Evolutionary conservation across 768 basidiomycete species (phyloP).

Genomic region (Candolleomyces aberdarensis): DNA sequence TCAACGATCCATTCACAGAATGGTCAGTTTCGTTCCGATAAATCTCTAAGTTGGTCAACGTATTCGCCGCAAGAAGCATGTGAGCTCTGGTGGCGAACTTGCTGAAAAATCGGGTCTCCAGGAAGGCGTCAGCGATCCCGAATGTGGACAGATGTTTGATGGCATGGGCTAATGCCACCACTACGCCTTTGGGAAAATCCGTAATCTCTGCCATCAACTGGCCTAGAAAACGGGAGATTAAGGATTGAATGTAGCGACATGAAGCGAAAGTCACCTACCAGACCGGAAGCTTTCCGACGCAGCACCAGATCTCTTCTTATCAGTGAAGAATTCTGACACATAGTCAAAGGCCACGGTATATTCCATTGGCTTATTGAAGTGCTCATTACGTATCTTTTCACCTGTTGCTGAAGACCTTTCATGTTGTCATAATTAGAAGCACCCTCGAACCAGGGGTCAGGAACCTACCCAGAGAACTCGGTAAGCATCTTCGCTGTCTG

Average conservation of each 20-base stretch:
- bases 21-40: constrained; percentile 87
- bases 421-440: constrained; percentile 8
- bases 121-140: constrained; percentile 73
- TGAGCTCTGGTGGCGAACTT: constrained; percentile 73
- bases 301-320: constrained; percentile 35
- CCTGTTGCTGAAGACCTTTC: constrained; percentile 35
- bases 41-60: constrained; percentile 88
- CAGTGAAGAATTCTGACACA: constrained; percentile 64
- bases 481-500: constrained; percentile 73
- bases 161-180: constrained; percentile 70
- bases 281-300: constrained; percentile 45
- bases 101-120: constrained; percentile 74
- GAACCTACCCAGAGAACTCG: constrained; percentile 61
- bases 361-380: constrained; percentile 48
- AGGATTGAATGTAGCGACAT: background rate
- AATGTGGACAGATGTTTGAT: constrained; percentile 72
- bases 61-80: constrained; percentile 89
- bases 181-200: constrained; percentile 66
- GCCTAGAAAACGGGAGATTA: constrained; percentile 34
- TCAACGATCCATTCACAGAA: constrained; percentile 67
- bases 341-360: constrained; percentile 70
- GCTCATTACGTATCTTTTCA: constrained; percentile 59
- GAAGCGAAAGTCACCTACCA: constrained; percentile 27
- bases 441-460: background rate
- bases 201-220: constrained; percentile 58